A percentile compares a stretch with the other conserved stretches of the same genome.
phyloP scores from a whole-genome alignment of 768 basidiomycete genomes.

The Udeniomyces megalosporus region DNA sequence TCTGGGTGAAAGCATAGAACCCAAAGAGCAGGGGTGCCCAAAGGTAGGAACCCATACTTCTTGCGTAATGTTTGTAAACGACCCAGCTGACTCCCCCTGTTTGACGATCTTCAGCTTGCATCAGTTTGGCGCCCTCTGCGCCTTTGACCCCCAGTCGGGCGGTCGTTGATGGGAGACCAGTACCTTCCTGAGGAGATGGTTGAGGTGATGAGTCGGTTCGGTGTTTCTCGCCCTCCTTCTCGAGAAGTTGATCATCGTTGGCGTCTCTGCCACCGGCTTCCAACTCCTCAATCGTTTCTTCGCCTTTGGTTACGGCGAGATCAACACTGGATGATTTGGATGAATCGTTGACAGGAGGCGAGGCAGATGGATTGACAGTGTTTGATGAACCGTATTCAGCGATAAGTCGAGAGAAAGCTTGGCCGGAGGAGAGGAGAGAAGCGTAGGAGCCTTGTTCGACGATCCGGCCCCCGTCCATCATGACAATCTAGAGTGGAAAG shows the following conservation, averaged over 20 bases:
- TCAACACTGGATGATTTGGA: too few relatives aligned
- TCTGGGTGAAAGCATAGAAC: slow-evolving; percentile 38
- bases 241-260: slow-evolving; percentile 21
- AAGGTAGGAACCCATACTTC: slow-evolving; percentile 36
- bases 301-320: neutral
- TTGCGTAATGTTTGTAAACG: slow-evolving; percentile 38
- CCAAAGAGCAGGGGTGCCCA: slow-evolving; percentile 36
- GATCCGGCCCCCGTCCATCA: slow-evolving; percentile 31
- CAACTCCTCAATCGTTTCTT: slow-evolving; percentile 12
- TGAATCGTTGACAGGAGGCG: too few relatives aligned
- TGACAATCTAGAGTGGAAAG: slow-evolving; percentile 15
- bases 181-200: too few relatives aligned
- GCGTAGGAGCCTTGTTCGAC: slow-evolving; percentile 47
- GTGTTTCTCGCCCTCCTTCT: slow-evolving; percentile 27
- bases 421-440: slow-evolving; percentile 26
- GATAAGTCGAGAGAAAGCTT: slow-evolving; percentile 23
- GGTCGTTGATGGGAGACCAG: too few relatives aligned
- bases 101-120: slow-evolving; percentile 44
- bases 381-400: slow-evolving; percentile 7
- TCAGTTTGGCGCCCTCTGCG: slow-evolving; percentile 23
- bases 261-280: slow-evolving; percentile 18
- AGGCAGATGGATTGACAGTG: too few relatives aligned
- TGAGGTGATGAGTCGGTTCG: neutral
- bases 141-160: neutral
- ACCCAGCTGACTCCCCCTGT: slow-evolving; percentile 40